Percentiles rank a stretch among this genome's conserved stretches.
Conservation (phyloP, 805 yeast species). For the Saturnispora ahearnii region DNA sequence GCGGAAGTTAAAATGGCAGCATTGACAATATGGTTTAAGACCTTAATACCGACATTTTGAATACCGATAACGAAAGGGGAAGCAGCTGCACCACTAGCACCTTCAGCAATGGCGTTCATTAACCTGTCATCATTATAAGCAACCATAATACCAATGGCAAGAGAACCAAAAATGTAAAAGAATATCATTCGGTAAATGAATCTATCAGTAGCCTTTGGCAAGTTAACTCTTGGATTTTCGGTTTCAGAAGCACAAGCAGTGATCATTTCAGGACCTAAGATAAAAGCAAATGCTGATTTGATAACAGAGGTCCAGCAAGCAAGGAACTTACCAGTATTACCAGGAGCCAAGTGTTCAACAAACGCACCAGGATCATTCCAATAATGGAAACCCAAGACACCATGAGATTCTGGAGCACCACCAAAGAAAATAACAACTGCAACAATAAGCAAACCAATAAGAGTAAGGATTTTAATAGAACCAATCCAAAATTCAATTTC, state of each 20-base stretch:
- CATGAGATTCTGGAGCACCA: slow-evolving; percentile 46
- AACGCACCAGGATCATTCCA: slow-evolving; percentile 47
- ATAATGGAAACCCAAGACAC: slow-evolving; percentile 56
- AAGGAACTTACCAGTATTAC: slow-evolving; percentile 51
- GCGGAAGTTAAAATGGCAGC: slow-evolving; percentile 56
- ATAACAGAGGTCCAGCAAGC: slow-evolving; percentile 56
- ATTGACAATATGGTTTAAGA: slow-evolving; percentile 52
- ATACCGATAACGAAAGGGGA: slow-evolving; percentile 62
- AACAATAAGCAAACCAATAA: slow-evolving; percentile 49
- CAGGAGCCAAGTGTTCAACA: slow-evolving; percentile 39
- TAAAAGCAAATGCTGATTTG: slow-evolving; percentile 59
- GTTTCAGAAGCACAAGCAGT: slow-evolving; percentile 49
- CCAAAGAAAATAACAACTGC: slow-evolving; percentile 53
- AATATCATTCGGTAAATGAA: slow-evolving; percentile 53
- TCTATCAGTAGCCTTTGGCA: slow-evolving; percentile 53
- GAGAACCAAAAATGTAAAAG: slow-evolving; percentile 50
- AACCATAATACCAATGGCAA: slow-evolving; percentile 53
- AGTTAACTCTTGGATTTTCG: slow-evolving; percentile 46
- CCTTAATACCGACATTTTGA: slow-evolving; percentile 49
- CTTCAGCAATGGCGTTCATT: slow-evolving; percentile 35
- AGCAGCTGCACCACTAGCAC: slow-evolving; percentile 46
- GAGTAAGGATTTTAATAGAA: slow-evolving; percentile 53
- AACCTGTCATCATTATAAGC: slow-evolving; percentile 42
- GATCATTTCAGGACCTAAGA: slow-evolving; percentile 55
- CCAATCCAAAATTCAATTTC: slow-evolving; percentile 61